A percentile compares a stretch with the other conserved stretches of the same genome.
Conservation (phyloP, 2,329 filamentous ascomycete genomes). For the Ceratocystis colombiana region DNA sequence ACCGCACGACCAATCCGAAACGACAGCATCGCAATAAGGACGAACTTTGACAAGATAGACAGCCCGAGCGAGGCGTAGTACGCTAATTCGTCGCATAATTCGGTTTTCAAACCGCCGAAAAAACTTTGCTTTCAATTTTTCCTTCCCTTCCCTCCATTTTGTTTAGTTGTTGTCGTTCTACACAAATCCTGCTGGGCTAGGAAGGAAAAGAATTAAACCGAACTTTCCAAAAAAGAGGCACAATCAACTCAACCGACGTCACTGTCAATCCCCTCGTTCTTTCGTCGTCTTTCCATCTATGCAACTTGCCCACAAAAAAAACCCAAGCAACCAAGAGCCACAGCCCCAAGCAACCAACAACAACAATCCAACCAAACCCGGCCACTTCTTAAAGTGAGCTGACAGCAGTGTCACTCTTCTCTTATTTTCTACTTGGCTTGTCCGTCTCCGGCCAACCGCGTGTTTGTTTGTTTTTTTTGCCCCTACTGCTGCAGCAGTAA, state of each 20-base stretch:
- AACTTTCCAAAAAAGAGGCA: neutral
- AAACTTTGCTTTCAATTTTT: neutral
- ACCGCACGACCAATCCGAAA: neutral
- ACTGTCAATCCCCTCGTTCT: neutral
- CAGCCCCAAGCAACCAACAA: neutral
- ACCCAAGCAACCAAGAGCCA: neutral
- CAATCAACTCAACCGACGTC: neutral
- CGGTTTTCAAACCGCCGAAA: neutral
- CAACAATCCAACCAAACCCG: neutral
- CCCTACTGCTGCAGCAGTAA: neutral
- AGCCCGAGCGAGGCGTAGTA: neutral
- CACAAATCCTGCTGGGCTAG: neutral
- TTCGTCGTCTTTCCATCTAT: neutral
- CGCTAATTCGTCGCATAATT: slow-evolving; percentile 3
- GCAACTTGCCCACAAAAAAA: neutral
- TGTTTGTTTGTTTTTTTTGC: neutral
- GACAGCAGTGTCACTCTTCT: neutral
- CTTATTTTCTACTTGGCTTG: neutral
- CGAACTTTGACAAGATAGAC: neutral
- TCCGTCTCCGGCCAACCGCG: neutral
- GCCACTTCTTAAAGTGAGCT: too few relatives aligned
- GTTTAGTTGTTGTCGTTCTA: neutral
- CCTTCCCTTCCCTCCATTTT: neutral
- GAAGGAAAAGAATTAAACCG: too few relatives aligned
- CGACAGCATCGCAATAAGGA: neutral